Evolutionary conservation across 176 grass and related monocot species (phyloP), one percentile per base, ranked within the genome.

Genomic region (Oryza longistaminata): DNA sequence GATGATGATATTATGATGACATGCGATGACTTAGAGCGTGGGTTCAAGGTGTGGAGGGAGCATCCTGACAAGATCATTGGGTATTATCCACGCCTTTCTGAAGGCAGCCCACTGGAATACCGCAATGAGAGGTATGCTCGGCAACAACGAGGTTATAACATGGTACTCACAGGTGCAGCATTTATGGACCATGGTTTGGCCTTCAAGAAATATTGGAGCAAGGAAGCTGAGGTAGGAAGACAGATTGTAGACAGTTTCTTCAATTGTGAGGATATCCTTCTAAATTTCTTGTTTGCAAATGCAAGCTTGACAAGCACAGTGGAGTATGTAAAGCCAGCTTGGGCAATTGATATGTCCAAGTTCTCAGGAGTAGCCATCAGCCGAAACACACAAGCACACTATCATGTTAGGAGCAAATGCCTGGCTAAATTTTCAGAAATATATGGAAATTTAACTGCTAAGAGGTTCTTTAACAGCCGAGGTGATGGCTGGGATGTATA

Each of bases 1-100:
- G 96, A 98, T 88, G 96, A 98, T 87, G 96, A 98, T 83, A 98
- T 98, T 83, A 95, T 95, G 83, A 95, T 98, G 93, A 58, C 91
- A 71, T 98, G 96, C 77, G 93, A 95, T 78, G 96, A 98, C 73
- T 79, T 95, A 64, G 96, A 98, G 86, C 93, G 91, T 55, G 96
- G 96, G 43, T 98, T 98, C 78, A 95, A 87, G 88, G 86, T 98
- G 31, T 98, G 96, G 96, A 88, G 93, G 61, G 89, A 90, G 52
- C 81, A 81, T 60, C 91, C 93, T 13, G 81, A 95, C 10, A 85
- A 80, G 42, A 95, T 98, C 64, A 83, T 95, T 2, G 96, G 96
- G 3, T 95, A 92, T 82, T 98, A 93, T 75, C 96, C 96, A 35
- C 91, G 96, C n/a, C 83, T 98, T 37, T 89, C 87, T 6, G 83